phyloP scores from a whole-genome alignment of 345 rosid species.

The Bretschneidera sinensis region DNA sequence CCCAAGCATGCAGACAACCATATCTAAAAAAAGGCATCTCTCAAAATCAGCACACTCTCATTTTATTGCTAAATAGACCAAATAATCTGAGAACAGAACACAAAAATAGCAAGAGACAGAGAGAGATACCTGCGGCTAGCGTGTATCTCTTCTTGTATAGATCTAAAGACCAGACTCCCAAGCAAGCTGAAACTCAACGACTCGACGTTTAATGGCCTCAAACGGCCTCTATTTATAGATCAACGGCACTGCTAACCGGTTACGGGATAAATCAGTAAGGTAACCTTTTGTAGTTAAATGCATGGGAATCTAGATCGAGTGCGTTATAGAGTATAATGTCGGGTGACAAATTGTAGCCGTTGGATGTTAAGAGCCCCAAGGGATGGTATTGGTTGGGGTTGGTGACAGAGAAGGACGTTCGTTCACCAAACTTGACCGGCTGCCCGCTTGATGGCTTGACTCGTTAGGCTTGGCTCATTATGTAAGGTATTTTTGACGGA shows the following conservation, averaged over 20 bases:
- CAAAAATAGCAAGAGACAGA: background rate
- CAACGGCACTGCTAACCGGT: slow-evolving; percentile 8
- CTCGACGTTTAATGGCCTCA: background rate
- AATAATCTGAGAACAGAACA: background rate
- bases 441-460: slow-evolving; percentile 20
- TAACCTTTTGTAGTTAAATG: slow-evolving; percentile 6
- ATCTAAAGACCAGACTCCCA: slow-evolving; percentile 20
- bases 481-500: too few relatives aligned
- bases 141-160: slow-evolving; percentile 3
- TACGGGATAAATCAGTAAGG: slow-evolving; percentile 15
- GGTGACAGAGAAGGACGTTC: slow-evolving; percentile 24
- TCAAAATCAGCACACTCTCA: background rate
- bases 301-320: slow-evolving; percentile 3
- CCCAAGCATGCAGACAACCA: background rate
- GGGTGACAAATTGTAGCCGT: slow-evolving; percentile 11
- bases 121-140: slow-evolving; percentile 10
- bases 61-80: background rate
- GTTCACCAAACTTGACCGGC: slow-evolving; percentile 35
- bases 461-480: background rate
- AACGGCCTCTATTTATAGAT: slow-evolving; percentile 22
- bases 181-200: slow-evolving; percentile 5
- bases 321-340: background rate
- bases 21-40: background rate
- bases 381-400: slow-evolving; percentile 16
- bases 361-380: slow-evolving; percentile 9